Conservation (phyloP, 768 basidiomycete genomes). For the Tubosaeta sp. region DNA sequence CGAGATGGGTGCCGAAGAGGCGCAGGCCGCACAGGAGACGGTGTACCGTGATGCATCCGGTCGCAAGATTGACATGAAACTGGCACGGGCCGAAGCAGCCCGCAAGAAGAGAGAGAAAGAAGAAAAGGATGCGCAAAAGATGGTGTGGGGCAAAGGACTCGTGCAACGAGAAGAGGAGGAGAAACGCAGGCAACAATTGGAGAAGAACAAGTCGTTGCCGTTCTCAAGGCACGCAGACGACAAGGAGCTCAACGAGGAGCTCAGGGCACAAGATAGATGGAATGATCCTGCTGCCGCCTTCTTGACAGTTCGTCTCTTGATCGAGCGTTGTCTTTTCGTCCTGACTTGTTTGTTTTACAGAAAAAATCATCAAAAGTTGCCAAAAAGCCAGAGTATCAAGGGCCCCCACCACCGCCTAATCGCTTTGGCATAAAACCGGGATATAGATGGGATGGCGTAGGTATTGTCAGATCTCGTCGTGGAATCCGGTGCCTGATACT, state of each 20-base stretch:
- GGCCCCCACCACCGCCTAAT: constrained; percentile 89
- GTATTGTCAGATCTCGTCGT: constrained; percentile 39
- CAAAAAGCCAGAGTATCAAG: constrained; percentile 77
- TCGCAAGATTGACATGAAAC: constrained; percentile 83
- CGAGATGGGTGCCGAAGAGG: constrained; percentile 42
- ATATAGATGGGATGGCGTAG: constrained; percentile 98
- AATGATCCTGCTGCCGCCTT: constrained; percentile 98
- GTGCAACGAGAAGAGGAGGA: constrained; percentile 84
- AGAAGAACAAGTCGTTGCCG: constrained; percentile 58
- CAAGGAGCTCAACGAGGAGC: constrained; percentile 76
- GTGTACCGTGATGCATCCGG: constrained; percentile 91
- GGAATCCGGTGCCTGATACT: not conserved
- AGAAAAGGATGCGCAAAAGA: constrained; percentile 84
- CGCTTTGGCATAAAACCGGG: constrained; percentile 94
- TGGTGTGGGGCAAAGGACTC: constrained; percentile 98
- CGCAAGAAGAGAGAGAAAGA: constrained; percentile 74
- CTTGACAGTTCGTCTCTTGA: constrained; percentile 48
- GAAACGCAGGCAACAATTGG: constrained; percentile 57
- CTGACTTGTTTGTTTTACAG: constrained; percentile 34
- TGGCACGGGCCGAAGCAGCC: constrained; percentile 80
- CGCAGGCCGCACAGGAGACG: constrained; percentile 75
- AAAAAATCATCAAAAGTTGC: constrained; percentile 75
- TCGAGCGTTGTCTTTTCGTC: not conserved
- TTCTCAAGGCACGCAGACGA: constrained; percentile 85
- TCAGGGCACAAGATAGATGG: constrained; percentile 81